phyloP scores from a whole-genome alignment of 208 protist genomes.

The Eutreptiella sp. region DNA sequence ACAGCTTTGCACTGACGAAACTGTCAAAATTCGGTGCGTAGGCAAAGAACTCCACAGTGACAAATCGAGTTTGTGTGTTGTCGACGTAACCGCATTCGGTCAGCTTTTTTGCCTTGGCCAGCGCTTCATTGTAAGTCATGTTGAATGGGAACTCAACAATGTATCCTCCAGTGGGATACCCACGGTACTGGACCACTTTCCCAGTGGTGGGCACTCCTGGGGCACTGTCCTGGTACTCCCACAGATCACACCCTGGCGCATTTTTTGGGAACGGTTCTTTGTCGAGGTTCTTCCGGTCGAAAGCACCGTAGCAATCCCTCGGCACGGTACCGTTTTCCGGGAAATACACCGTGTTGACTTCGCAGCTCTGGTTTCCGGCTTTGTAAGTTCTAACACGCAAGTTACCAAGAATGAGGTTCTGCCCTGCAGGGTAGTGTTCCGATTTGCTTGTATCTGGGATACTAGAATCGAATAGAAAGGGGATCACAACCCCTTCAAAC shows the following conservation, averaged over 20 bases:
- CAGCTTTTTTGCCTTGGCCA: constrained; percentile 7
- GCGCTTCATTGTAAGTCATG: background rate
- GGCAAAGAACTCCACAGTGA: constrained; percentile 28
- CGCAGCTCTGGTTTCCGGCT: constrained; percentile 5
- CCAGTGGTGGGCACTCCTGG: background rate
- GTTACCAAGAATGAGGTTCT: background rate
- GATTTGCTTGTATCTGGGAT: background rate
- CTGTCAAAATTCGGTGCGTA: constrained; percentile 39
- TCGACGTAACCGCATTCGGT: constrained; percentile 29
- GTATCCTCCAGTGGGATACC: constrained; percentile 30
- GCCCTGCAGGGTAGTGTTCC: too few species aligned
- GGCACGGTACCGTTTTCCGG: too few species aligned
- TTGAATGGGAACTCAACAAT: constrained; percentile 33
- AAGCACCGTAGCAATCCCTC: background rate
- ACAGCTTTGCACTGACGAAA: constrained; percentile 21
- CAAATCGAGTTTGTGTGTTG: constrained; percentile 35
- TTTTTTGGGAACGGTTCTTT: background rate
- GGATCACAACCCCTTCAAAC: constrained; percentile 19
- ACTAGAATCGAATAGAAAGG: constrained; percentile 9
- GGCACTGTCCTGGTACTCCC: background rate
- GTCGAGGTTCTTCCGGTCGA: background rate
- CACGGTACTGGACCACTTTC: constrained; percentile 4
- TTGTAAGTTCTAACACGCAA: constrained; percentile 14
- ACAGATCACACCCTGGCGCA: too few species aligned
- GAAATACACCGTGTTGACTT: constrained; percentile 27